Base-by-base conservation (phyloP, 2,329 filamentous ascomycete genomes). In the Colletotrichum destructivum region DNA sequence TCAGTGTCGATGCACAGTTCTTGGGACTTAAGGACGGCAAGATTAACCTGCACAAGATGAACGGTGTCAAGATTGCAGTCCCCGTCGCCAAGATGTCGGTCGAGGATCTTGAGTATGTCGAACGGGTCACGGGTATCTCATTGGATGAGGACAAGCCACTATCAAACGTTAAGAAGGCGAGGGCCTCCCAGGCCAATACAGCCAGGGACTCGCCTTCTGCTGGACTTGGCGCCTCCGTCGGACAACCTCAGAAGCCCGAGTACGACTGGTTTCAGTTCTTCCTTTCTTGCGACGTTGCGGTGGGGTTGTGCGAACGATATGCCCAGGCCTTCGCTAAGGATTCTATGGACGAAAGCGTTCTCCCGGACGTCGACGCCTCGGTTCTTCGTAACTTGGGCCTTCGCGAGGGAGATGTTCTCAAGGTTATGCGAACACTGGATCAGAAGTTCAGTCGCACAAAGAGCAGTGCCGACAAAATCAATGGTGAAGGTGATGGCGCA, bases 261-360 rank as follows among this genome's bases (percentile, higher is more conserved):
- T 97, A 98, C 80, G 96, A 99, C 81, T 99, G 96, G 96, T 99
- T 99, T 78, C 95, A 98, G 79, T 98, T 99, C 84, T 99, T 99
- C 87, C 85, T 99, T 51, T 91, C 92, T 74, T 97, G 95, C 80
- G 96, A 97, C 57, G 94, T 98, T 76, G 93, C 95, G 55, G 94
- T 96, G 60, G 94, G 97, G 70, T 91, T 98, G 56, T 99, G 96
- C 82, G 96, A 98, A 82, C 90, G 96, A 66, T 99, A 99, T 79
- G 92, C 95, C 1, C 93, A 95, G 78, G 94, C 94, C 2, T 99
- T 99, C 79, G 82, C 90, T 59, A 92, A 92, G 78, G 96, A 99
- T 79, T 96, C 95, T 31, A 98, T 99, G 94, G 95, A 97, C 75
- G 95, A 98, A 81, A 95, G 94, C 74, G 92, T 98, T 49, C 83